Evolutionary conservation across 768 basidiomycete species (phyloP).

Genomic region (Porphyrellus cyaneotinctus): DNA sequence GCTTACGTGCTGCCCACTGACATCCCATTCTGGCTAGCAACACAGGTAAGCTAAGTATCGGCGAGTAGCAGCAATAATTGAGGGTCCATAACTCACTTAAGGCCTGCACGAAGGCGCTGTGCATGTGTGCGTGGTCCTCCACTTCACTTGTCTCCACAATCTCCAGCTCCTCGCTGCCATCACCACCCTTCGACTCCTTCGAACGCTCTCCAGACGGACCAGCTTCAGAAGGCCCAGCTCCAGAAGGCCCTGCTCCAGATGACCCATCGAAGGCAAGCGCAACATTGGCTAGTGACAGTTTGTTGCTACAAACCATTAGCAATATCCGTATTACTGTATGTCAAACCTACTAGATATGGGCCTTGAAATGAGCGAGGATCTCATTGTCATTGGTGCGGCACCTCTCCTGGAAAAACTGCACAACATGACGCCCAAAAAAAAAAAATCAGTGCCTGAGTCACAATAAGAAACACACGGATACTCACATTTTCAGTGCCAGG

Average conservation of each 20-base stretch:
- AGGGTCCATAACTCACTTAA: neutral
- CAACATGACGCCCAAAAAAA: no score
- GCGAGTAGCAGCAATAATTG: no score
- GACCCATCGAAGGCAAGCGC: no score
- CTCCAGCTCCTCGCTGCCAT: neutral
- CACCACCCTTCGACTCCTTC: neutral
- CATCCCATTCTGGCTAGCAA: no score
- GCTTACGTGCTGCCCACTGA: no score
- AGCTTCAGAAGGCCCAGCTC: neutral
- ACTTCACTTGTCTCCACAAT: neutral
- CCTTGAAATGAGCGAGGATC: neutral
- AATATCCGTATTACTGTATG: neutral
- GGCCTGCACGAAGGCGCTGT: neutral
- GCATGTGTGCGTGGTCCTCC: neutral
- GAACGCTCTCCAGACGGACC: no score
- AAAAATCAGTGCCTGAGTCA: no score
- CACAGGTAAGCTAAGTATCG: no score
- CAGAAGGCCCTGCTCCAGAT: neutral
- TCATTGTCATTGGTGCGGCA: neutral
- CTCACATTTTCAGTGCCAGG: no score
- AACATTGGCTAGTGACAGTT: neutral
- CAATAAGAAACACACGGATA: no score
- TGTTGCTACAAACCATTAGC: neutral
- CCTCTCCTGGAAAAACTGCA: neutral
- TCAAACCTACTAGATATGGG: neutral